These are phyloP conservation scores for Leishmania mexicana DNA, from an alignment of 208 protist species.

Conservation along the genomic window DNA sequence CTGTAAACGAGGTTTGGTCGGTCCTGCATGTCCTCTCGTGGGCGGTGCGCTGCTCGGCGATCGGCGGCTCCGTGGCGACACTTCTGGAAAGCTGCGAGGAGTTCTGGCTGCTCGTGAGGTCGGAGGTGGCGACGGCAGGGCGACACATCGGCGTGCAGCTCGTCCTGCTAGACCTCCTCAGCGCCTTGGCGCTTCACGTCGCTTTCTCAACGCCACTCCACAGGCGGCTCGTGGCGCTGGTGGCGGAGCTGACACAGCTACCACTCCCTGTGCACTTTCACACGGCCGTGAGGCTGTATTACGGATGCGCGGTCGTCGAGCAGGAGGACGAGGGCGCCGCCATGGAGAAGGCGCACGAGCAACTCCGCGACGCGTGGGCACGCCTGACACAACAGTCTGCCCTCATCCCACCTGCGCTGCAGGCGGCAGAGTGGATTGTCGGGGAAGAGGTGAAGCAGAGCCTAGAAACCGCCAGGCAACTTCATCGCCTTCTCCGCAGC, in stretches of 20 bases:
- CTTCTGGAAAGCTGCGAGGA: conserved; percentile 21
- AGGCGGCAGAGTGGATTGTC: conserved; percentile 18
- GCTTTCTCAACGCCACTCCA: conserved; percentile 14
- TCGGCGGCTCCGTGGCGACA: conserved; percentile 1
- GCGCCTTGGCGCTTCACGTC: conserved; percentile 25
- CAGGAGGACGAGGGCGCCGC: conserved; percentile 7
- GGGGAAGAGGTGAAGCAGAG: conserved; percentile 3
- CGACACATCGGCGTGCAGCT: conserved; percentile 25
- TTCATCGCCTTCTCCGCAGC: conserved; percentile 15
- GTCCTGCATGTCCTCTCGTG: conserved; percentile 28
- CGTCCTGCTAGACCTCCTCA: conserved; percentile 26
- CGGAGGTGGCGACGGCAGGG: conserved; percentile 10
- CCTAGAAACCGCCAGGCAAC: conserved; percentile 6
- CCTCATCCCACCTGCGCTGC: conserved; percentile 12
- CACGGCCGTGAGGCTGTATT: conserved; percentile 27
- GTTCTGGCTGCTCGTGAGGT: conserved; percentile 22
- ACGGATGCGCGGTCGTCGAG: conserved; percentile 19
- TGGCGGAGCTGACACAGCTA: conserved; percentile 14
- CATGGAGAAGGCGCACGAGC: conserved; percentile 2
- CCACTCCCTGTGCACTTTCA: conserved; percentile 28
- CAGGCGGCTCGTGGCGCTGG: conserved; percentile 15
- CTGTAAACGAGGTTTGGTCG: conserved; percentile 32
- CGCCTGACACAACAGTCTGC: conserved; percentile 8
- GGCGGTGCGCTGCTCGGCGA: conserved; percentile 26
- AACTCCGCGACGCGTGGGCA: conserved; percentile 15